A percentile compares a stretch with the other conserved stretches of the same genome.
Conservation (phyloP, 164 flowering plant genomes). For the Cinnamomum chago region DNA sequence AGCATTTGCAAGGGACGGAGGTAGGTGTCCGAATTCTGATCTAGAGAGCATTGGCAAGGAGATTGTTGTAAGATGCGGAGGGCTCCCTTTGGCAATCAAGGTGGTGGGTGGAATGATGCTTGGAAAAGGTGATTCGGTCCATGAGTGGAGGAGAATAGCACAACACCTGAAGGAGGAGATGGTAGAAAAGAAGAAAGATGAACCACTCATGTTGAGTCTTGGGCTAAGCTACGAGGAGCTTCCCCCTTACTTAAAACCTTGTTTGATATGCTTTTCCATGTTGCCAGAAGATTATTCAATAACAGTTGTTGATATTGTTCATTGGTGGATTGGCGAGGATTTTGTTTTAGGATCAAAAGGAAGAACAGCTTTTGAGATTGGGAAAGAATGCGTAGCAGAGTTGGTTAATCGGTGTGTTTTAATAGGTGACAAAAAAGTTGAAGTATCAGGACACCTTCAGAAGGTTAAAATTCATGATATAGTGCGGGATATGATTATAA, state of each 20-base stretch:
- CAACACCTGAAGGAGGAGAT: not conserved
- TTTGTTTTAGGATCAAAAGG: not conserved
- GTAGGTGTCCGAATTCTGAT: not conserved
- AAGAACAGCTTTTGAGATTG: not conserved
- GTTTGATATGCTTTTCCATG: not conserved
- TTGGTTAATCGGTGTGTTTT: not conserved
- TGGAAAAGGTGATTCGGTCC: not conserved
- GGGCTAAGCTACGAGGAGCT: slow-evolving; percentile 6
- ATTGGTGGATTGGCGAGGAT: not conserved
- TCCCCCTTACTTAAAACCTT: slow-evolving; percentile 5
- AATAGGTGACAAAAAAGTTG: not conserved
- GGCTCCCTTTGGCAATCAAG: not conserved
- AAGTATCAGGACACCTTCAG: not conserved
- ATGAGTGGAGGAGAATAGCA: not conserved
- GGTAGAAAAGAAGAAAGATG: not conserved
- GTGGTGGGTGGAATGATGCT: slow-evolving; percentile 6
- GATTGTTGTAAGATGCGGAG: not conserved
- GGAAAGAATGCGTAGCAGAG: not conserved
- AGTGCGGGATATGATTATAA: not conserved
- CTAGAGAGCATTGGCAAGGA: not conserved
- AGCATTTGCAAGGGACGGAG: slow-evolving; percentile 2
- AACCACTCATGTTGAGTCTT: not conserved
- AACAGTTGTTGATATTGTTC: not conserved
- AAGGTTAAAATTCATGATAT: not conserved
- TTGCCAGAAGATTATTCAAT: slow-evolving; percentile 2